These are phyloP conservation scores for Sicyos baderoa DNA, from an alignment of 306 rosid genomes.

Conservation along the genomic window DNA sequence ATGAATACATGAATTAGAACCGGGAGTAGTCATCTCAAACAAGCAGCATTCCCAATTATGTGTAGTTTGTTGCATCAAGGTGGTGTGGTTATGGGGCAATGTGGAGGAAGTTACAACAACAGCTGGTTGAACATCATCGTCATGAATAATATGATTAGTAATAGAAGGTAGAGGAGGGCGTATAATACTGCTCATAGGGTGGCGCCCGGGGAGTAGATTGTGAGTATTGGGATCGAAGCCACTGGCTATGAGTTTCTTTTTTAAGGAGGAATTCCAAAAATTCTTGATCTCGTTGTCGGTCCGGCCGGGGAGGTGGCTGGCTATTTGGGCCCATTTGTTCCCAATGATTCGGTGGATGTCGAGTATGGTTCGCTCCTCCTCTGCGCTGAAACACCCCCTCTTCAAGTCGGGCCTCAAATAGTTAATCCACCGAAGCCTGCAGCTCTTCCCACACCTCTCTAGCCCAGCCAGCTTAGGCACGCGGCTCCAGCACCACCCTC, in stretches of 20 bases:
- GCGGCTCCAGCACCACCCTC: conserved; percentile 77
- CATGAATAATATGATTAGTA: too few relatives aligned
- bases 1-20: too few relatives aligned
- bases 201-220: conserved; percentile 31
- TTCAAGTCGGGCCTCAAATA: conserved; percentile 79
- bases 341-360: conserved; percentile 83
- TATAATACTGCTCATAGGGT: not conserved
- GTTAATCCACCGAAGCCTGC: conserved; percentile 81
- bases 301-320: conserved; percentile 88
- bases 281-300: conserved; percentile 92
- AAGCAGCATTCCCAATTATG: too few relatives aligned
- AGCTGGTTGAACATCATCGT: too few relatives aligned
- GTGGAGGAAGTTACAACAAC: too few relatives aligned
- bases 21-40: too few relatives aligned
- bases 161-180: too few relatives aligned
- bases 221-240: conserved; percentile 92
- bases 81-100: too few relatives aligned
- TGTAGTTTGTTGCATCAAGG: too few relatives aligned
- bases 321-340: conserved; percentile 91
- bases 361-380: conserved; percentile 63
- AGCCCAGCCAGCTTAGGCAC: conserved; percentile 71
- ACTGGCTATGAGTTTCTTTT: conserved; percentile 70
- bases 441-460: conserved; percentile 86
- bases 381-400: conserved; percentile 64
- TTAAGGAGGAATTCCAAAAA: conserved; percentile 82